Percentiles rank a stretch among this genome's conserved stretches.
These are phyloP conservation scores for Ulota crispa DNA, from an alignment of 225 moss, liverwort and hornwort genomes.

Conservation along the genomic window DNA sequence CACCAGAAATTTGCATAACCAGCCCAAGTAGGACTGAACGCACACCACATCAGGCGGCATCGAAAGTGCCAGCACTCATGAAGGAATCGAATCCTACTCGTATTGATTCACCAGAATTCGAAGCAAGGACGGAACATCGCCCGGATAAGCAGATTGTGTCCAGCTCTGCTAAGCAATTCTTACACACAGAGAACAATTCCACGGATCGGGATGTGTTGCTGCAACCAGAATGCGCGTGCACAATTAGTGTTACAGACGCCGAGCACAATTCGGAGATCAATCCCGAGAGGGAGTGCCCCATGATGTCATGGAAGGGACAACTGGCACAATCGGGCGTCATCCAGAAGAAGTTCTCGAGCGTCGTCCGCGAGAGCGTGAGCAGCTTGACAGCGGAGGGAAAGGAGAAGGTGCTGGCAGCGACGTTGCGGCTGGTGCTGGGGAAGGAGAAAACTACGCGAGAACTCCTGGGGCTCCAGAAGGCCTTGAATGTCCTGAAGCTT, in stretches of 20 bases:
- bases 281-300: not conserved
- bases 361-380: conserved; percentile 25
- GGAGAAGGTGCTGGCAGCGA: conserved; percentile 45
- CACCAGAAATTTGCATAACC: not conserved
- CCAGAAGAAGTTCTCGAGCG: conserved; percentile 31
- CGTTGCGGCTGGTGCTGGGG: conserved; percentile 43
- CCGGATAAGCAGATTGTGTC: not conserved
- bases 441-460: conserved; percentile 37
- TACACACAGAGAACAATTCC: not conserved
- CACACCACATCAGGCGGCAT: not conserved
- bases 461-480: not conserved
- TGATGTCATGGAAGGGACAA: conserved; percentile 13
- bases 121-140: not conserved
- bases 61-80: not conserved
- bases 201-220: not conserved
- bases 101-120: not conserved
- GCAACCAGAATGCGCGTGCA: not conserved
- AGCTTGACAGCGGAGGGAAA: conserved; percentile 25
- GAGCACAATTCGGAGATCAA: not conserved
- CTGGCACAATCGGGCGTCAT: not conserved
- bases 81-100: not conserved
- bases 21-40: not conserved
- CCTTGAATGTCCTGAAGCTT: conserved; percentile 26
- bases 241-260: not conserved
- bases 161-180: not conserved